These are phyloP conservation scores for Tillandsia leiboldiana DNA, from an alignment of 176 grass and related monocot genomes.

Conservation along the genomic window DNA sequence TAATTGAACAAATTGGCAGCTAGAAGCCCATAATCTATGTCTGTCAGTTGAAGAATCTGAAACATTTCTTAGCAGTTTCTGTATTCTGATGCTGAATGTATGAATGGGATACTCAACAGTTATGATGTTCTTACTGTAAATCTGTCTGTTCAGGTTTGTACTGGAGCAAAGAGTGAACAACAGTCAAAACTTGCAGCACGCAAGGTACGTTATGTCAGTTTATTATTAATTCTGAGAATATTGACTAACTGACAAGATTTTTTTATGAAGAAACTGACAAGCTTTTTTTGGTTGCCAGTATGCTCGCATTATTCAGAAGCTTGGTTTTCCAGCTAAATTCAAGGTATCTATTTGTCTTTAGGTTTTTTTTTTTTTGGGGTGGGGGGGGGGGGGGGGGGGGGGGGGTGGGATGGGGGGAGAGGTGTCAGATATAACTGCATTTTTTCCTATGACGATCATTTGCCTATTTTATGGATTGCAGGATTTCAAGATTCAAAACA, in stretches of 20 bases:
- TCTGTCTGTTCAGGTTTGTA: conserved; percentile 36
- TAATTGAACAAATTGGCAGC: too few relatives aligned
- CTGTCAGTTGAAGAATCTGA: too few relatives aligned
- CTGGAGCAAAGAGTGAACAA: conserved; percentile 72
- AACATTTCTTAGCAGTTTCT: too few relatives aligned
- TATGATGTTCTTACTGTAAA: not conserved
- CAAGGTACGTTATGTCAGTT: not conserved
- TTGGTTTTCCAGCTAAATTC: conserved; percentile 29
- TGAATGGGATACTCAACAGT: too few relatives aligned
- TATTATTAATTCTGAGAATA: not conserved
- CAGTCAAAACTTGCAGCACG: conserved; percentile 43
- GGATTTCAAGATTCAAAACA: conserved; percentile 43
- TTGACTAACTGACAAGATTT: not conserved
- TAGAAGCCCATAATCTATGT: too few relatives aligned
- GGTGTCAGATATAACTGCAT: not conserved
- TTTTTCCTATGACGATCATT: not conserved
- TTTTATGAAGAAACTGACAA: not conserved
- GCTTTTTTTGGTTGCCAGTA: conserved; percentile 15
- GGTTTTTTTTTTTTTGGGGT: conserved; percentile 5
- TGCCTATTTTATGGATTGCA: conserved; percentile 7
- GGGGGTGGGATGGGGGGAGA: too few relatives aligned
- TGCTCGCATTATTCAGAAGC: conserved; percentile 32
- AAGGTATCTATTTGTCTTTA: conserved; percentile 16
- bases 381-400: too few relatives aligned
- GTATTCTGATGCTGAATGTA: too few relatives aligned